Evolutionary conservation across 139 green algal genomes (phyloP).

Genomic region (Picochlorum costavermella): DNA sequence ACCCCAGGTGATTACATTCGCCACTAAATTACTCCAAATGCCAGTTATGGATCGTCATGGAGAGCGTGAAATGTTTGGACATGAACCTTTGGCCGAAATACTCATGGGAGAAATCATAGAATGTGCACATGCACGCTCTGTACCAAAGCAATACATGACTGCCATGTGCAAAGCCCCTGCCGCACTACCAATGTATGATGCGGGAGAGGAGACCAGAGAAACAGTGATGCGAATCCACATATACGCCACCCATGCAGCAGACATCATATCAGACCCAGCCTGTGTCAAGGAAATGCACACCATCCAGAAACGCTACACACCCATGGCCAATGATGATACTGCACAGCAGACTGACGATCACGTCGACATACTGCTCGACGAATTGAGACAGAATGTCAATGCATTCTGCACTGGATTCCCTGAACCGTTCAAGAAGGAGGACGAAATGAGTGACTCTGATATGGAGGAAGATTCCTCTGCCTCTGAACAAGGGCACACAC

Average conservation of each 20-base stretch:
- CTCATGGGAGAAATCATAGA: constrained; percentile 21
- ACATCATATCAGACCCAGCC: constrained; percentile 1
- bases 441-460: constrained; percentile 1
- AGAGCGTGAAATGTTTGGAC: constrained; percentile 15
- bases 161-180: constrained; percentile 22
- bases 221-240: constrained; percentile 2
- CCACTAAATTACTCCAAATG: constrained; percentile 26
- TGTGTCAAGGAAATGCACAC: constrained; percentile 5
- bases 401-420: constrained; percentile 14
- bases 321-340: neutral
- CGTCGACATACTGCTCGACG: neutral
- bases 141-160: constrained; percentile 32
- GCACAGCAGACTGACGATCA: constrained; percentile 1
- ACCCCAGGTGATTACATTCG: constrained; percentile 26
- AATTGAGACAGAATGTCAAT: constrained; percentile 2
- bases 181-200: constrained; percentile 14
- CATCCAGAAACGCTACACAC: constrained; percentile 1
- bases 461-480: neutral
- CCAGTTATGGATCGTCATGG: constrained; percentile 10
- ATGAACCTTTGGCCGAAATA: constrained; percentile 24
- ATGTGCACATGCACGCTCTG: constrained; percentile 4
- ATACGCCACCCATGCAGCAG: neutral
- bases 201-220: constrained; percentile 9
- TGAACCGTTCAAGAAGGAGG: constrained; percentile 5
- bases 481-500: neutral